Conservation (phyloP, 768 basidiomycete genomes). For the Boletus rubropictus region DNA sequence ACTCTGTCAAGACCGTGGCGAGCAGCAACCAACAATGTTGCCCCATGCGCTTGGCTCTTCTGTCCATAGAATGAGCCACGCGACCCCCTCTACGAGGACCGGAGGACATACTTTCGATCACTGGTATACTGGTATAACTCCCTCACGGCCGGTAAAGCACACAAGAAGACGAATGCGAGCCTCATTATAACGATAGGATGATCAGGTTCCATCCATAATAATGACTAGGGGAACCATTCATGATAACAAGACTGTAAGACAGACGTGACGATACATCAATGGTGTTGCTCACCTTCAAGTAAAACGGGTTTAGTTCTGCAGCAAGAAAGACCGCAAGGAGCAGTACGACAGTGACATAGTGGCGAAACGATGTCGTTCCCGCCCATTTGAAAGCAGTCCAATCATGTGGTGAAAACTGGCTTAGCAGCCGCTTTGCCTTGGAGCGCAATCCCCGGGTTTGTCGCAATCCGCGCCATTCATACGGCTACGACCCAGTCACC, state of each 20-base stretch:
- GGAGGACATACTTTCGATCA: slow-evolving; percentile 58
- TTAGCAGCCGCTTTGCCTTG: slow-evolving; percentile 73
- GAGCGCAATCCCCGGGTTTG: slow-evolving; percentile 73
- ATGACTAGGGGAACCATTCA: slow-evolving; percentile 35
- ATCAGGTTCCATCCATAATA: slow-evolving; percentile 87
- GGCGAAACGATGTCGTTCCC: slow-evolving; percentile 65
- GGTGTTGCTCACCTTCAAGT: slow-evolving; percentile 59
- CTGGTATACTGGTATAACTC: slow-evolving; percentile 82
- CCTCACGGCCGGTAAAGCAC: slow-evolving; percentile 79
- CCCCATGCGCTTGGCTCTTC: slow-evolving; percentile 82
- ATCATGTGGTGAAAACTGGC: slow-evolving; percentile 82
- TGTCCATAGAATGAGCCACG: slow-evolving; percentile 27
- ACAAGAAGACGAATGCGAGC: slow-evolving; percentile 73
- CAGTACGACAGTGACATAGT: slow-evolving; percentile 70
- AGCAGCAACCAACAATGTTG: slow-evolving; percentile 84
- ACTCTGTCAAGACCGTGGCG: slow-evolving; percentile 79
- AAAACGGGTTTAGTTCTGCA: slow-evolving; percentile 84
- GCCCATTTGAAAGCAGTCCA: slow-evolving; percentile 89
- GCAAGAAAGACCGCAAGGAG: slow-evolving; percentile 74
- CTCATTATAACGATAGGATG: slow-evolving; percentile 75
- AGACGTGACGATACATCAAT: neutral
- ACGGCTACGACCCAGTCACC: slow-evolving; percentile 47
- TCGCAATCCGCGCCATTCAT: slow-evolving; percentile 78
- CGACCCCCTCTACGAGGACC: neutral
- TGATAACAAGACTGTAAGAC: slow-evolving; percentile 17